Evolutionary conservation across 768 basidiomycete genomes (phyloP).

Genomic region (Cantharellus anzutake): DNA sequence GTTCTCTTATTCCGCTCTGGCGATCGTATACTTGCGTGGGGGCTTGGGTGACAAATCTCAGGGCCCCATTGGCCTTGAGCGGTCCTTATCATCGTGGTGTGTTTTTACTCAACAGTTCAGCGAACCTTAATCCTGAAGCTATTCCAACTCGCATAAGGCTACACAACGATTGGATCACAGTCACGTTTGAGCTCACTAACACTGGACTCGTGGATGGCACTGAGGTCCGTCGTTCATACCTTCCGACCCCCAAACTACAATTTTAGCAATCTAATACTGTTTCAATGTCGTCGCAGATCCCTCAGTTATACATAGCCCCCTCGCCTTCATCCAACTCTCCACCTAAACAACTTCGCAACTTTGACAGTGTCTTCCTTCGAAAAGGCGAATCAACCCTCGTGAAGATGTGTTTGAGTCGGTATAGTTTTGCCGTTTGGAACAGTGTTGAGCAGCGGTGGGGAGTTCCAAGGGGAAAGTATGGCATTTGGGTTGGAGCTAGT

Average conservation of each 20-base stretch:
- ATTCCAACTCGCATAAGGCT: constrained; percentile 5
- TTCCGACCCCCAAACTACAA: neutral
- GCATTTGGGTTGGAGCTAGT: constrained; percentile 27
- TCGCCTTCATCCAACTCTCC: constrained; percentile 30
- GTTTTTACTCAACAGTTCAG: no score
- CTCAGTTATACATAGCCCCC: constrained; percentile 36
- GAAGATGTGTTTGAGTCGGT: constrained; percentile 29
- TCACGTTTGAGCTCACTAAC: constrained; percentile 11
- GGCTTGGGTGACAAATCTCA: no score
- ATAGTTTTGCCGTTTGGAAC: constrained; percentile 32
- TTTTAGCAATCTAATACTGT: neutral
- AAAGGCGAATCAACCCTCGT: constrained; percentile 28
- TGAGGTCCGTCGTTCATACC: constrained; percentile 10
- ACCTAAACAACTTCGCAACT: constrained; percentile 35
- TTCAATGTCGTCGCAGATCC: constrained; percentile 20
- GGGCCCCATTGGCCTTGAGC: no score
- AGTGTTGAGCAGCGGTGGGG: constrained; percentile 16
- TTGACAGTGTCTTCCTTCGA: constrained; percentile 25
- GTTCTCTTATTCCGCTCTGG: constrained; percentile 32
- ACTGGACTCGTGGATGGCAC: constrained; percentile 9
- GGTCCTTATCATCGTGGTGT: no score
- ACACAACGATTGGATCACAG: constrained; percentile 1
- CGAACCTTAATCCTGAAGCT: constrained; percentile 9
- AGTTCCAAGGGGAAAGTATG: constrained; percentile 17
- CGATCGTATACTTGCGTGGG: constrained; percentile 23